Evolutionary conservation across 1,139 yeast species (phyloP), one percentile per base, ranked within the genome.

Genomic region (Debaryomyces singareniensis): DNA sequence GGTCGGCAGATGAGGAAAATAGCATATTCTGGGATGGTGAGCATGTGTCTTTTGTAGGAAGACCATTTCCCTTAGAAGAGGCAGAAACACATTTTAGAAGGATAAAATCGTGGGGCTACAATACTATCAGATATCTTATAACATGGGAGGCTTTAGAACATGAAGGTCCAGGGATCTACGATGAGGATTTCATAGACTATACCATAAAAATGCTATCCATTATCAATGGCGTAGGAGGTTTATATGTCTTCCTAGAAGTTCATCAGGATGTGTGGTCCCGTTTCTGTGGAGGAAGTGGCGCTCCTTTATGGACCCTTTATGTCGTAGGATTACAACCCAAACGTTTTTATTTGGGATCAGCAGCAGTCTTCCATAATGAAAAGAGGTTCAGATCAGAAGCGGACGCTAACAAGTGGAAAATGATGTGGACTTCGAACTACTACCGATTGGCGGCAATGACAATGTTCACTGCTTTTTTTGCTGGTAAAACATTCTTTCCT

Each of bases 221-320:
- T 6, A 68, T 85, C 13, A 68, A 74, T 30, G 52, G 67, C 5
- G 61, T 76, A 22, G 87, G 85, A 0, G 96, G 95, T 0, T 55
- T 89, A 13, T 84, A 83, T 47, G 89, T 87, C 5, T 77, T 83
- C 42, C 50, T 89, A 37, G 96, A 89, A 46, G 83, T 94, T 2
- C 97, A 89, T 51, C 97, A 89, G 52, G 97, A 89, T 51, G 93
- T 82, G 11, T 89, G 97, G 97, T 81, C 94, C 5, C 62, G 96
- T 30, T 84, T 67, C 49, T 66, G 78, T 12, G 96, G 97, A n/a
- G 97, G 97, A 2, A 79, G 89, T 35, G 97, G 97, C 13, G 95
- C 96, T 4, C 96, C 97, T 0, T 45, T 85, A 54, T 89, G 97
- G 97, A 87, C 96, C 0, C 57, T 86, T n/a, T 80, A 83, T 46